Percentiles rank a stretch among this genome's conserved stretches.
Evolutionary conservation across 2,329 filamentous ascomycete genomes (phyloP).

Genomic region (Colletotrichum liaoningense): DNA sequence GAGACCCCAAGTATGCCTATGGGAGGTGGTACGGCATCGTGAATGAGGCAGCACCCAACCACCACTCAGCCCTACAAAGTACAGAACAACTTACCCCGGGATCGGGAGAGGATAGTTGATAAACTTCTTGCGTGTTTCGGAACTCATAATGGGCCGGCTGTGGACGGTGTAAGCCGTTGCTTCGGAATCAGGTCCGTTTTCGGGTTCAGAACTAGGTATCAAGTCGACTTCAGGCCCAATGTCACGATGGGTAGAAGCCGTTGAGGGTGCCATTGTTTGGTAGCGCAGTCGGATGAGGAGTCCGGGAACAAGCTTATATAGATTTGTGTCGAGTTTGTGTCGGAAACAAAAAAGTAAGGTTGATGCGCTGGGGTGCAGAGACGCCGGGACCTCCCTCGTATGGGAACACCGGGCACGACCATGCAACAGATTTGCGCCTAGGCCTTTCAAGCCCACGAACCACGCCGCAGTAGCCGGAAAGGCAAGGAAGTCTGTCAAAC

Average conservation of each 20-base stretch:
- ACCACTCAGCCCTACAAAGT: not conserved
- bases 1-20: not conserved
- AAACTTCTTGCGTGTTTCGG: conserved; percentile 38
- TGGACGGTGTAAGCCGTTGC: not conserved
- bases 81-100: conserved; percentile 44
- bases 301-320: conserved; percentile 34
- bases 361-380: conserved; percentile 32
- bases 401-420: conserved; percentile 19
- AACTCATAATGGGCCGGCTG: conserved; percentile 28
- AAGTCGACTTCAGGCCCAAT: not conserved
- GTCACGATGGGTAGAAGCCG: not conserved
- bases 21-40: not conserved
- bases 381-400: conserved; percentile 31
- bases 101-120: conserved; percentile 51
- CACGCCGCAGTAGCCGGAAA: not conserved
- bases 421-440: conserved; percentile 29
- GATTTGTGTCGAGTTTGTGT: conserved; percentile 14
- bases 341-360: conserved; percentile 24
- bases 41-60: not conserved
- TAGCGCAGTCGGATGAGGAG: not conserved
- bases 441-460: conserved; percentile 15
- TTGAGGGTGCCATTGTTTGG: conserved; percentile 14
- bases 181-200: not conserved
- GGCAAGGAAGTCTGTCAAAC: not conserved
- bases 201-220: not conserved